Base-by-base conservation (phyloP, 2,329 filamentous ascomycete genomes). In the Lachnellula subtilissima region DNA sequence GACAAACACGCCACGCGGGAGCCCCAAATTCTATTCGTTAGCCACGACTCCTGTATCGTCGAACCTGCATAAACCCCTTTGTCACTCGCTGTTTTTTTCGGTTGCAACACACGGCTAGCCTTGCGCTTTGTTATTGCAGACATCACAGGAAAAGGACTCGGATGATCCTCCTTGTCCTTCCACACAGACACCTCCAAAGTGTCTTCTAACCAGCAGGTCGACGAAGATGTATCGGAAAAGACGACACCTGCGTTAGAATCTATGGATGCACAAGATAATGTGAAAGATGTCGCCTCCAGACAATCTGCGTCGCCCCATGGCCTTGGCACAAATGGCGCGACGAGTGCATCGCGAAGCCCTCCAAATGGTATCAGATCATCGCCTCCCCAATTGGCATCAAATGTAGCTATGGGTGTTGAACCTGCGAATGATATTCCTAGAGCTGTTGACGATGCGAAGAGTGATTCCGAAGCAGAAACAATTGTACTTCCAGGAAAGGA, bases 391-490 rank as follows among this genome's bases (percentile, higher is more conserved):
- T 45, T 62, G 43, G 40, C 50, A 53, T 56, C 60, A n/a, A 55
- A 64, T 45, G 52, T 48, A 42, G 43, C 54, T 4, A 67, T 64
- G 60, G 59, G 65, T 35, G 32, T 61, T 28, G 63, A 65, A 48
- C 52, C 53, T 28, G 54, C 54, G 23, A 61, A 61, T 50, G 54
- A 35, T 15, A 15, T 32, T 25, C 23, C 45, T 25, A 22, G 42
- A 11, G 37, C 51, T 35, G 52, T 48, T 22, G 61, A 62, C 35
- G 50, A 43, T n/a, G 61, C 57, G 56, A 84, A 85, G 57, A 83
- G 79, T 66, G 84, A 86, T 64, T 89, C 86, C 1, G 86, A 89
- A 67, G 85, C 86, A 49, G 86, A 89, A 72, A 89, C 86, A 14
- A 86, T 88, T 59, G 85, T 89, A 37, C 71, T 88, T 36, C 79